These are phyloP conservation scores for Colletotrichum chrysophilum DNA, from an alignment of 2,329 filamentous ascomycete genomes.

Conservation along the genomic window DNA sequence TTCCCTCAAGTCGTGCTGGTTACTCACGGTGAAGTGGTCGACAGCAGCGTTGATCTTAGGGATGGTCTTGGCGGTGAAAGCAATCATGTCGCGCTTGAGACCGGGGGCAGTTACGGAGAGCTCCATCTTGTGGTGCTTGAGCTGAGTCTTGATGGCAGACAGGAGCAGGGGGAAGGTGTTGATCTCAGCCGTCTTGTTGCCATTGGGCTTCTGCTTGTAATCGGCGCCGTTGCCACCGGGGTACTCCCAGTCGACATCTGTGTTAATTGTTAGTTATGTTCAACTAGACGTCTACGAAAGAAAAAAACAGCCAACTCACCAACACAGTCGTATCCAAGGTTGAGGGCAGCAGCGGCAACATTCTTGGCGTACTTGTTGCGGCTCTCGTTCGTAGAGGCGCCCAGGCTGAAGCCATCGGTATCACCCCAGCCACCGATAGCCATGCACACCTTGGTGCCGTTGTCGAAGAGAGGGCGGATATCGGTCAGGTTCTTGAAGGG, in stretches of 20 bases:
- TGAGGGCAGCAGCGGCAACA: slow-evolving; percentile 56
- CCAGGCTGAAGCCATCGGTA: slow-evolving; percentile 58
- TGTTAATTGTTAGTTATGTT: background rate
- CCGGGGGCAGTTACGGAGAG: slow-evolving; percentile 73
- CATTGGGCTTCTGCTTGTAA: slow-evolving; percentile 68
- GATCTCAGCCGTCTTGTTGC: slow-evolving; percentile 63
- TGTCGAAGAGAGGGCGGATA: slow-evolving; percentile 56
- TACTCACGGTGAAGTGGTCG: slow-evolving; percentile 65
- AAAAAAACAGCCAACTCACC: slow-evolving; percentile 38
- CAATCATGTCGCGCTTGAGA: slow-evolving; percentile 68
- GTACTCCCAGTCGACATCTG: slow-evolving; percentile 73
- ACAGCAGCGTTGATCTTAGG: slow-evolving; percentile 64
- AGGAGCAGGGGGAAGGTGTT: slow-evolving; percentile 66
- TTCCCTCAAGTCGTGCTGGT: rapidly evolving
- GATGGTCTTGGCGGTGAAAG: slow-evolving; percentile 61
- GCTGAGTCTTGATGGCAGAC: slow-evolving; percentile 58
- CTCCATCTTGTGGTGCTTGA: slow-evolving; percentile 58
- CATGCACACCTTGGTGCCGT: slow-evolving; percentile 64
- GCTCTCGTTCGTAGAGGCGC: slow-evolving; percentile 49
- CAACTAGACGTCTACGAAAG: background rate
- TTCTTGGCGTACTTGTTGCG: slow-evolving; percentile 62
- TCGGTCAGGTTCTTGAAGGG: slow-evolving; percentile 59
- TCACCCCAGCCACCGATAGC: slow-evolving; percentile 73
- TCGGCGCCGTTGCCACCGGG: slow-evolving; percentile 70
- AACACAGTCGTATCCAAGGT: slow-evolving; percentile 65